Evolutionary conservation across 345 rosid genomes (phyloP).

Genomic region (Arabidopsis arenosa): DNA sequence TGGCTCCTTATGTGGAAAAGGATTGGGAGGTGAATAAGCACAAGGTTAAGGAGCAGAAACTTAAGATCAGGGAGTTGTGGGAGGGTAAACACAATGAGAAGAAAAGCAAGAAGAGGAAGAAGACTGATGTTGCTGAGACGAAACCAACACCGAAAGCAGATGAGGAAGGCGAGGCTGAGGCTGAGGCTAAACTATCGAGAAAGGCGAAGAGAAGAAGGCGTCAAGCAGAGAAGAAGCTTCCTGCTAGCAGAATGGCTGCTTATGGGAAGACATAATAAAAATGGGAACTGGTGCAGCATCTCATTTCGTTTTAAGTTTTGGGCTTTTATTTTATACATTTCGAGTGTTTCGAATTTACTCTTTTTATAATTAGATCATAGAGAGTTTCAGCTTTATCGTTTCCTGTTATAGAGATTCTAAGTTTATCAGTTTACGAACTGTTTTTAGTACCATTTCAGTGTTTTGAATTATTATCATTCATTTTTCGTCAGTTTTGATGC

Average conservation of each 20-base stretch:
- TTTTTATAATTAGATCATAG: neutral
- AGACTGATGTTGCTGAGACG: conserved; percentile 21
- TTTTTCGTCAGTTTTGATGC: conserved; percentile 17
- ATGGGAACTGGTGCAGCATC: conserved; percentile 15
- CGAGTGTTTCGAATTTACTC: neutral
- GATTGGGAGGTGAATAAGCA: conserved; percentile 76
- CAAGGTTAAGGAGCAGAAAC: conserved; percentile 60
- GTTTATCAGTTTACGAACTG: neutral
- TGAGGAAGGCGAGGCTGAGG: conserved; percentile 43
- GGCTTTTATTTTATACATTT: neutral
- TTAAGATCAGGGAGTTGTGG: conserved; percentile 54
- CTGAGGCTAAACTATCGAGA: conserved; percentile 58
- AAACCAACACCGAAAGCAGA: conserved; percentile 40
- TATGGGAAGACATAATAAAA: conserved; percentile 61
- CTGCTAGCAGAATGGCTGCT: conserved; percentile 65
- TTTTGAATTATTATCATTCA: neutral
- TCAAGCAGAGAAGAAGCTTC: conserved; percentile 57
- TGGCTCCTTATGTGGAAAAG: conserved; percentile 74
- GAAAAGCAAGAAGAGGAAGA: conserved; percentile 56
- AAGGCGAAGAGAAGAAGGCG: conserved; percentile 68
- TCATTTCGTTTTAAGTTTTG: neutral
- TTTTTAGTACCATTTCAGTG: neutral
- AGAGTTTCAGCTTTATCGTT: neutral
- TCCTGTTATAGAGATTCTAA: neutral
- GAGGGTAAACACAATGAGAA: conserved; percentile 45